Base-by-base conservation (phyloP, 176 grass and related monocot genomes). In the Microstegium vimineum region DNA sequence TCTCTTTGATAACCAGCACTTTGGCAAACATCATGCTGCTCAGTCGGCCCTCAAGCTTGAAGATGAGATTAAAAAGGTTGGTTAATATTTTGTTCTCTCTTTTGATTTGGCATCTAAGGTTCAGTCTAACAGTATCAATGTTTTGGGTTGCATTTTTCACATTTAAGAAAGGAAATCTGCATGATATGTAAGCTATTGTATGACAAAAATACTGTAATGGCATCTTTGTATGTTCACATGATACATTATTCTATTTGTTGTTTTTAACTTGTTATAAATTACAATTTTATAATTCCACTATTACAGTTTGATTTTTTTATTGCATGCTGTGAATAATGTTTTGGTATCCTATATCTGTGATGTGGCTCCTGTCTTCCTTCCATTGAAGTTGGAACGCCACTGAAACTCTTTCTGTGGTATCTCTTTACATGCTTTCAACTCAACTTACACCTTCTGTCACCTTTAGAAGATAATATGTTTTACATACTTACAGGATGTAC, bases 1-100 rank as follows among this genome's bases (percentile, higher is more conserved):
- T 42, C 56, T 99, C 4, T 99, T 99, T 81, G 89, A 99, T 68
- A 86, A 91, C 69, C 96, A 95, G 70, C 96, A 99, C 69, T 99
- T 99, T 75, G 96, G 96, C 64, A 92, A 85, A 69, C 82, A 99
- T 79, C 93, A 99, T 83, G 87, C 96, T 73, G 62, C 70, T 65
- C 87, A 88, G 67, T 99, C 93, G 36, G 47, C 86, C 20, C 60
- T 92, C n/a, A 85, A 95, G 83, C 92, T 99, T 60, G 89, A 95
- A 16, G 92, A 93, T 37, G 93, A 93, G 77, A 94, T 99, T 35
- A 75, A 90, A 88, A 95, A 99, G 96, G 96, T 99, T 82, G 0
- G 12, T 52, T 70, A 45, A 54, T 31, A 63, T 34, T 82, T 5
- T 49, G 10, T 62, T 40, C 59, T 3, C 26, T 10, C 40, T 85